These are phyloP conservation scores for Begonia fuchsioides DNA, from an alignment of 306 rosid genomes.

Conservation along the genomic window DNA sequence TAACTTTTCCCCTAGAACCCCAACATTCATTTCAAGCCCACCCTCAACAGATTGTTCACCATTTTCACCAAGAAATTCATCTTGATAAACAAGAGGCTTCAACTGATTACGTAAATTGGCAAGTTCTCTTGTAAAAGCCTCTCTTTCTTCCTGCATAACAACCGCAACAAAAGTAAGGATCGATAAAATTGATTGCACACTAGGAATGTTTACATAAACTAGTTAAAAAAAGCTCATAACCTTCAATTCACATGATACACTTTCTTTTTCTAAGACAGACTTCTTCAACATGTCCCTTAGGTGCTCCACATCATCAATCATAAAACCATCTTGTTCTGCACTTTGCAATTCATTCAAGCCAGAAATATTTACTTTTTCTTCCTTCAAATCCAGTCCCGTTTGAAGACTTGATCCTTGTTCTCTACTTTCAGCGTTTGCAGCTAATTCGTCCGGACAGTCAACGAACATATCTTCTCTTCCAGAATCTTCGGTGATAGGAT, in stretches of 20 bases:
- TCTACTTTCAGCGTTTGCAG: slow-evolving; percentile 22
- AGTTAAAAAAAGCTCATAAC: slow-evolving; percentile 13
- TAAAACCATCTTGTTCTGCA: slow-evolving; percentile 16
- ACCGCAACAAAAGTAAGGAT: slow-evolving; percentile 2
- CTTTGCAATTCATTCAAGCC: slow-evolving; percentile 16
- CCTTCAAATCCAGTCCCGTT: slow-evolving; percentile 22
- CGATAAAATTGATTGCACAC: slow-evolving; percentile 1
- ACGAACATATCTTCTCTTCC: slow-evolving; percentile 72
- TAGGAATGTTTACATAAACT: slow-evolving; percentile 3
- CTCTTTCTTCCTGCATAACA: slow-evolving; percentile 45
- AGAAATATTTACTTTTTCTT: slow-evolving; percentile 12
- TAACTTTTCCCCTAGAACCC: slow-evolving; percentile 16
- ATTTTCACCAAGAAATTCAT: slow-evolving; percentile 5
- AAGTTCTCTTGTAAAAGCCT: slow-evolving; percentile 29
- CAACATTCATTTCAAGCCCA: slow-evolving; percentile 11
- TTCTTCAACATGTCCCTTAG: slow-evolving; percentile 19
- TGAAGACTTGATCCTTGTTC: slow-evolving; percentile 20
- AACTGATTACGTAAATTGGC: slow-evolving; percentile 37
- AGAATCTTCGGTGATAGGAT: slow-evolving; percentile 44
- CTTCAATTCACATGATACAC: slow-evolving; percentile 19
- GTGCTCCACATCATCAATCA: slow-evolving; percentile 21
- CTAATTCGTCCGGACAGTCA: slow-evolving; percentile 78
- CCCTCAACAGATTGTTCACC: slow-evolving; percentile 8
- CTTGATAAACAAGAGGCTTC: slow-evolving; percentile 29
- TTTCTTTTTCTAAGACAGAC: slow-evolving; percentile 32